Percentiles rank a stretch among this genome's conserved stretches.
These are phyloP conservation scores for Amanita polypyramis DNA, from an alignment of 768 basidiomycete genomes.

Conservation along the genomic window DNA sequence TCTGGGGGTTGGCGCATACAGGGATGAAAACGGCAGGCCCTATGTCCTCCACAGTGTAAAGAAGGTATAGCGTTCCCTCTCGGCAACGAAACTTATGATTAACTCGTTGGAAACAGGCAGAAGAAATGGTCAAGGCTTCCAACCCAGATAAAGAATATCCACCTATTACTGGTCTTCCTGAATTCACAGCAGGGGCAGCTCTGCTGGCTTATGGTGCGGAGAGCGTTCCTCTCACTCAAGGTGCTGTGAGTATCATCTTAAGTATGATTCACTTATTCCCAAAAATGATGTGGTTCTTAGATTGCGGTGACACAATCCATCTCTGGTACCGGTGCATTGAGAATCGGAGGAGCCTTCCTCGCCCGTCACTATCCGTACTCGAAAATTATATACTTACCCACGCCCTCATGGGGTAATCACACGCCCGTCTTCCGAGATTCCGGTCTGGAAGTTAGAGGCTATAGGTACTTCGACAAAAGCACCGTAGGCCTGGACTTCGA, in stretches of 20 bases:
- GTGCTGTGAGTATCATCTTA: constrained; percentile 44
- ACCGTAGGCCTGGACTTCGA: constrained; percentile 90
- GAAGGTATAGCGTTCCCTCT: constrained; percentile 41
- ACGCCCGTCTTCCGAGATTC: constrained; percentile 89
- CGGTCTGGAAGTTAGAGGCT: constrained; percentile 84
- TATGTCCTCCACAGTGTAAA: constrained; percentile 86
- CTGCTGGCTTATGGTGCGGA: constrained; percentile 88
- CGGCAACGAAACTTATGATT: constrained; percentile 4
- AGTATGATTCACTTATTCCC: constrained; percentile 3
- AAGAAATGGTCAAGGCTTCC: constrained; percentile 54
- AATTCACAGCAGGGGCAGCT: constrained; percentile 79
- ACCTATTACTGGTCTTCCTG: constrained; percentile 83
- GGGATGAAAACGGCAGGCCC: constrained; percentile 91
- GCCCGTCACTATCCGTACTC: constrained; percentile 80
- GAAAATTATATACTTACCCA: constrained; percentile 84
- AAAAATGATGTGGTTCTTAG: constrained; percentile 26
- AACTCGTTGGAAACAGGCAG: constrained; percentile 42
- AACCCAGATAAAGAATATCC: constrained; percentile 92
- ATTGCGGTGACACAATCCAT: constrained; percentile 87
- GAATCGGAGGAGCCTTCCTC: constrained; percentile 90
- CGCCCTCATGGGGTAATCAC: constrained; percentile 97
- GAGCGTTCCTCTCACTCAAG: constrained; percentile 58
- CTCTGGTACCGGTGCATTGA: constrained; percentile 95
- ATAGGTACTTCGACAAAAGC: constrained; percentile 90
- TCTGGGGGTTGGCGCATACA: constrained; percentile 94